Evolutionary conservation across 129 eudicot genomes (phyloP).

Genomic region (Flaveria trinervia): DNA sequence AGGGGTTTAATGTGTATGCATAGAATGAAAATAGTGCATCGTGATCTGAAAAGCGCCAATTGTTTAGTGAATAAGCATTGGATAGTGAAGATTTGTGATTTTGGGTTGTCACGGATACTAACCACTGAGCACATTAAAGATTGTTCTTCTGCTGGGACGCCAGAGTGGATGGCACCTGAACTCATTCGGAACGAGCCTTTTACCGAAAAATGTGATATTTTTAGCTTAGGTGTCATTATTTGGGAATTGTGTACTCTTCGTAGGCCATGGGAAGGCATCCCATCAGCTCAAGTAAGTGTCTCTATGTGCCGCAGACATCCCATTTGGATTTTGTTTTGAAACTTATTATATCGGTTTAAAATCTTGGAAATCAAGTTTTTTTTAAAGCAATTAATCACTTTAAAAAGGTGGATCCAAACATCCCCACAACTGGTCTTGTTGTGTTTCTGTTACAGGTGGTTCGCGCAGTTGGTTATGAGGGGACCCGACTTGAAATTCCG

Average conservation of each 20-base stretch:
- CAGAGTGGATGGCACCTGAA: slow-evolving; percentile 99
- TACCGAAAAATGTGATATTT: slow-evolving; percentile 93
- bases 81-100: slow-evolving; percentile 92
- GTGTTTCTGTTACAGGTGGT: slow-evolving; percentile 50
- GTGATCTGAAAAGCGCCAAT: slow-evolving; percentile 90
- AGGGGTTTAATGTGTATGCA: slow-evolving; percentile 93
- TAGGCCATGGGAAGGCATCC: slow-evolving; percentile 92
- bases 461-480: slow-evolving; percentile 70
- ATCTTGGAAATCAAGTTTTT: too few relatives aligned
- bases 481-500: slow-evolving; percentile 64
- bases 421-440: neutral
- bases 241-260: slow-evolving; percentile 85
- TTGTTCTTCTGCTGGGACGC: slow-evolving; percentile 89
- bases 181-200: slow-evolving; percentile 85
- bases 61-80: slow-evolving; percentile 84
- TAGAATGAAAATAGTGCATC: slow-evolving; percentile 81
- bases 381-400: neutral
- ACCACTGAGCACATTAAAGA: slow-evolving; percentile 49
- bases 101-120: slow-evolving; percentile 75
- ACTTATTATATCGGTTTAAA: neutral
- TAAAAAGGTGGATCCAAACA: neutral
- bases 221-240: slow-evolving; percentile 89
- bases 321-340: neutral
- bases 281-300: slow-evolving; percentile 63
- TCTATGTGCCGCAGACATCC: neutral